Evolutionary conservation across 345 rosid species (phyloP).

Genomic region (Bruguiera gymnorhiza): DNA sequence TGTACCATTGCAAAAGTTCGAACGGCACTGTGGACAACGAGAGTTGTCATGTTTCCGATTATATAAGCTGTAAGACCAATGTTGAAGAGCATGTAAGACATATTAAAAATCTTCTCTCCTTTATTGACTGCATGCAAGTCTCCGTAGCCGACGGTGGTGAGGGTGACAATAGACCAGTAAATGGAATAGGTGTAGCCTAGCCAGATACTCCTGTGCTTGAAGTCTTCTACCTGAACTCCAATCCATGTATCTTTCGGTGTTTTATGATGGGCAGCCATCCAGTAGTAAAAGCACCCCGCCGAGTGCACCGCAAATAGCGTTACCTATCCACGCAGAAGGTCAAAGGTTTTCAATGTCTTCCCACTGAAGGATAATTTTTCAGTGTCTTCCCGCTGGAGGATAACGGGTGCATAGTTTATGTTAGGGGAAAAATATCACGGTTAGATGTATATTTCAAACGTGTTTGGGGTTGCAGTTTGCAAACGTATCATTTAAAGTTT

Average conservation of each 20-base stretch:
- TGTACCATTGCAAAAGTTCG: slow-evolving; percentile 70
- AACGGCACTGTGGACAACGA: slow-evolving; percentile 68
- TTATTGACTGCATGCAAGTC: slow-evolving; percentile 72
- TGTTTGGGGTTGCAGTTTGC: background rate
- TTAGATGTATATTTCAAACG: background rate
- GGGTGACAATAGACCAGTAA: slow-evolving; percentile 92
- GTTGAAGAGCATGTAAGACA: slow-evolving; percentile 84
- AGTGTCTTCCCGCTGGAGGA: too few species aligned
- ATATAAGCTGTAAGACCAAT: slow-evolving; percentile 82
- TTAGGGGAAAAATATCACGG: background rate
- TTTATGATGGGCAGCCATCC: slow-evolving; percentile 60
- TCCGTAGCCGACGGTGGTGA: slow-evolving; percentile 89
- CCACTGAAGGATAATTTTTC: too few species aligned
- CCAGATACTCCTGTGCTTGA: slow-evolving; percentile 70
- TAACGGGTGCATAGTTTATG: too few species aligned
- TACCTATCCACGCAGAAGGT: slow-evolving; percentile 41
- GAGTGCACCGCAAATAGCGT: slow-evolving; percentile 72
- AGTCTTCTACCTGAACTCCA: slow-evolving; percentile 48
- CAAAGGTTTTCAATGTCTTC: background rate
- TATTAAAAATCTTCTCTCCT: slow-evolving; percentile 68
- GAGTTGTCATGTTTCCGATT: slow-evolving; percentile 93
- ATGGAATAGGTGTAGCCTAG: slow-evolving; percentile 83
- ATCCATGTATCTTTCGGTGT: slow-evolving; percentile 60
- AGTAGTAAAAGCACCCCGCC: slow-evolving; percentile 81
- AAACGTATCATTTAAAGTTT: too few species aligned